Conservation (phyloP, 345 rosid genomes). For the Dipteronia sinensis region DNA sequence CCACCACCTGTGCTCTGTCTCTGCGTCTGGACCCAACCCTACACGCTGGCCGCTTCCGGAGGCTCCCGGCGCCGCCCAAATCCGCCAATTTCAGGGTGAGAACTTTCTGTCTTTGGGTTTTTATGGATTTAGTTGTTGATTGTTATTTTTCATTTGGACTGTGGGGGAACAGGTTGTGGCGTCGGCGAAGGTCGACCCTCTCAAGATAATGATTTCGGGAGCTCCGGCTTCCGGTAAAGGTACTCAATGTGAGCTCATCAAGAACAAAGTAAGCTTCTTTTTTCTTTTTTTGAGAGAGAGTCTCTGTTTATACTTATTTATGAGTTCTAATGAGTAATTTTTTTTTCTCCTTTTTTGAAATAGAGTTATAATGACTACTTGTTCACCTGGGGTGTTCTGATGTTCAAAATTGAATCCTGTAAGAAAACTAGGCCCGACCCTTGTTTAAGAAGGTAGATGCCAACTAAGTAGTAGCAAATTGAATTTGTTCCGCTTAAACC, state of each 20-base stretch:
- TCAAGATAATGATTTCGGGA: conserved; percentile 89
- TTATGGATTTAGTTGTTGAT: not conserved
- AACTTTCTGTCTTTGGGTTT: not conserved
- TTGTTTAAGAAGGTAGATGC: not conserved
- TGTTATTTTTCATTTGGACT: not conserved
- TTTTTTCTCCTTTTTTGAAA: too few relatives aligned
- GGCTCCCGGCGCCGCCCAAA: conserved; percentile 3
- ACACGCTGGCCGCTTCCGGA: conserved; percentile 16
- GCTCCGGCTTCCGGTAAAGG: conserved; percentile 99
- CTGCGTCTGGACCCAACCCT: conserved; percentile 17
- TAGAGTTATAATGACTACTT: not conserved
- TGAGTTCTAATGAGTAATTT: too few relatives aligned
- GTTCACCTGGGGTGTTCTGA: not conserved
- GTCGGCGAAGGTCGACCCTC: conserved; percentile 41
- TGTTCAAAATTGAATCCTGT: not conserved
- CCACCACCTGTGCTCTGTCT: conserved; percentile 7
- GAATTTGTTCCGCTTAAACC: not conserved
- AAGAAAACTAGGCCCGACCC: not conserved
- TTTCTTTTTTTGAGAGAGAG: not conserved
- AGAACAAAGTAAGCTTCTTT: conserved; percentile 57
- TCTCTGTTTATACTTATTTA: not conserved
- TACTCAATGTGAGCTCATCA: conserved; percentile 95
- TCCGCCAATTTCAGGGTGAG: conserved; percentile 33
- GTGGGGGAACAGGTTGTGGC: conserved; percentile 34
- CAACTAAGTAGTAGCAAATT: not conserved